Percentiles rank a stretch among this genome's conserved stretches.
These are phyloP conservation scores for Colletotrichum destructivum DNA, from an alignment of 2,329 filamentous ascomycete genomes.

Conservation along the genomic window DNA sequence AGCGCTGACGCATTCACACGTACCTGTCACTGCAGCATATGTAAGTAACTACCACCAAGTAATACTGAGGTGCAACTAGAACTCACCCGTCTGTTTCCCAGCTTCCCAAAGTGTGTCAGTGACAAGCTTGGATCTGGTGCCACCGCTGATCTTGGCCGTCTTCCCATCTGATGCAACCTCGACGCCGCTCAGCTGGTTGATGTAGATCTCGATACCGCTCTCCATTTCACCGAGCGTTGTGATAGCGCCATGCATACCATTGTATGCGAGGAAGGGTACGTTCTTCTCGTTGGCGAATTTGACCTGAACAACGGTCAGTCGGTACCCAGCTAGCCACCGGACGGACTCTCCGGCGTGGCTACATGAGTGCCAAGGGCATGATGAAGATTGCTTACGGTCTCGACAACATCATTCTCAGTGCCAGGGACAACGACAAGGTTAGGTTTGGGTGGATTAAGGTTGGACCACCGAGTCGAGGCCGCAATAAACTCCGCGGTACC, in stretches of 20 bases:
- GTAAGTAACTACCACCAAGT: not conserved
- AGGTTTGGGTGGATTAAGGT: constrained; percentile 57
- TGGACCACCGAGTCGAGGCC: constrained; percentile 62
- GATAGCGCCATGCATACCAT: constrained; percentile 66
- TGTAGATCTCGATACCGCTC: constrained; percentile 65
- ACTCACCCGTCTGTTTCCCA: constrained; percentile 64
- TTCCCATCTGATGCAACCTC: constrained; percentile 58
- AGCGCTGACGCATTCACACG: constrained; percentile 67
- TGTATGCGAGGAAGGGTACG: constrained; percentile 67
- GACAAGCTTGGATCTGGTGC: constrained; percentile 61
- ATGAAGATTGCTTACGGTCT: constrained; percentile 56
- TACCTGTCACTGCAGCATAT: constrained; percentile 59
- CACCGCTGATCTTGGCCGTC: constrained; percentile 65
- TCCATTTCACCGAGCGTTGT: constrained; percentile 64
- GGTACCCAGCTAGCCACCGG: not conserved
- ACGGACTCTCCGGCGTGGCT: no score
- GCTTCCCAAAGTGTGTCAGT: constrained; percentile 64
- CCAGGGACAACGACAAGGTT: constrained; percentile 64
- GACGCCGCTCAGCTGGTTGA: constrained; percentile 61
- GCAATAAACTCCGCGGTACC: constrained; percentile 56
- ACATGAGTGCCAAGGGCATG: not conserved
- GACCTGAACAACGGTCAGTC: constrained; percentile 43
- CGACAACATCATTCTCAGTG: constrained; percentile 63
- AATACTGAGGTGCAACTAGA: constrained; percentile 9
- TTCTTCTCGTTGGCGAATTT: constrained; percentile 61